Percentiles rank a stretch among this genome's conserved stretches.
phyloP scores from a whole-genome alignment of 495 filamentous ascomycete genomes.

The Hypoxylon fuscum region DNA sequence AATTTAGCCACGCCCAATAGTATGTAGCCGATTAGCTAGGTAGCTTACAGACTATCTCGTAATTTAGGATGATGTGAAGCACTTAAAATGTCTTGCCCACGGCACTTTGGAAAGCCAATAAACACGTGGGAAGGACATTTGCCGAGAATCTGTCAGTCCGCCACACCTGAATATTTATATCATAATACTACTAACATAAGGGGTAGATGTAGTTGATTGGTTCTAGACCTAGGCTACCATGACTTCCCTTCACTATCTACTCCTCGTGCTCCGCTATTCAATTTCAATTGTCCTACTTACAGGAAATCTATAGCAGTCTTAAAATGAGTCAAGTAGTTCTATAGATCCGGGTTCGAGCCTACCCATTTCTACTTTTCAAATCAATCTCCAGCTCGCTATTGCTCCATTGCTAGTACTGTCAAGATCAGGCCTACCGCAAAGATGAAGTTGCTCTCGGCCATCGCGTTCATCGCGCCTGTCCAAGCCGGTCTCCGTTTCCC shows the following conservation, averaged over 20 bases:
- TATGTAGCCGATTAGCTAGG: slow-evolving; percentile 2
- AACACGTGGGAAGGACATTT: slow-evolving; percentile 14
- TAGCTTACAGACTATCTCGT: slow-evolving; percentile 17
- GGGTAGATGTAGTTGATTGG: slow-evolving; percentile 18
- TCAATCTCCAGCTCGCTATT: slow-evolving; percentile 11
- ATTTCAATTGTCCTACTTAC: slow-evolving; percentile 8
- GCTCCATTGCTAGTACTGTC: slow-evolving; percentile 5
- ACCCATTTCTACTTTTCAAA: background rate
- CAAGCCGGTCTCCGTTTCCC: slow-evolving; percentile 55
- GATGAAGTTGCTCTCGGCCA: slow-evolving; percentile 53
- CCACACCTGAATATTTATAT: slow-evolving; percentile 24
- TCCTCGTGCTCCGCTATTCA: slow-evolving; percentile 11
- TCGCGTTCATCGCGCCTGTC: slow-evolving; percentile 44
- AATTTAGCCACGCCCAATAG: slow-evolving; percentile 26
- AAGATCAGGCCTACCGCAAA: slow-evolving; percentile 7
- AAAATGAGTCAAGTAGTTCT: slow-evolving; percentile 14
- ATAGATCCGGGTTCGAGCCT: slow-evolving; percentile 13
- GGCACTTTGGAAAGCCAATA: slow-evolving; percentile 24
- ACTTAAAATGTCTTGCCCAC: slow-evolving; percentile 15
- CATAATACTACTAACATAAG: slow-evolving; percentile 7
- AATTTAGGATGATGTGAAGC: slow-evolving; percentile 10
- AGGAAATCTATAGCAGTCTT: background rate
- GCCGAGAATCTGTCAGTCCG: slow-evolving; percentile 21
- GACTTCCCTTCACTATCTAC: slow-evolving; percentile 12
- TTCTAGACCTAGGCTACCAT: slow-evolving; percentile 15